Evolutionary conservation across 805 yeast species (phyloP).

Genomic region (Spathaspora gorwiae): DNA sequence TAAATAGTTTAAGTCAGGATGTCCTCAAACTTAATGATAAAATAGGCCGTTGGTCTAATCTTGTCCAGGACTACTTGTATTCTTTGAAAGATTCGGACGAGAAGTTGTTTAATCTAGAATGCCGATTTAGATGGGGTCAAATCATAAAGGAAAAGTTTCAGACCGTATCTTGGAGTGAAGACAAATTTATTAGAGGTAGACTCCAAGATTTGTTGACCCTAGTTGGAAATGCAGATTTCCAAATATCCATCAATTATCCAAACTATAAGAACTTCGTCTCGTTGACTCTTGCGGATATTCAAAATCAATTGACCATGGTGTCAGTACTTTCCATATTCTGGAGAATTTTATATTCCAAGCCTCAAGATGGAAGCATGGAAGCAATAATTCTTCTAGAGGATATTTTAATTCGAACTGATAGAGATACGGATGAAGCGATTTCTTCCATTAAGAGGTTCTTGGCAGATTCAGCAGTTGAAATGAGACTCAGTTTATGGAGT

Average conservation of each 20-base stretch:
- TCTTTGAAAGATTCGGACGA: background rate
- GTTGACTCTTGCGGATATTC: constrained; percentile 46
- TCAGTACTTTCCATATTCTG: constrained; percentile 66
- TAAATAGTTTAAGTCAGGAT: constrained; percentile 34
- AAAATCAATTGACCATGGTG: constrained; percentile 63
- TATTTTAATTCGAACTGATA: constrained; percentile 31
- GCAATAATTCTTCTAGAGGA: constrained; percentile 42
- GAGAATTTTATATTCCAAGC: constrained; percentile 37
- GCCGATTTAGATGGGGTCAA: constrained; percentile 34
- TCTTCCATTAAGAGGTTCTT: constrained; percentile 59
- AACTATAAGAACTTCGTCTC: constrained; percentile 61
- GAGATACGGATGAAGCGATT: constrained; percentile 15
- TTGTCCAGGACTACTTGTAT: constrained; percentile 25
- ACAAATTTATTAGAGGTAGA: constrained; percentile 20
- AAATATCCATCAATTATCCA: constrained; percentile 39
- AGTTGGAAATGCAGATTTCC: constrained; percentile 3
- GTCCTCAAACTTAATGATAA: constrained; percentile 38
- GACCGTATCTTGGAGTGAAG: constrained; percentile 27
- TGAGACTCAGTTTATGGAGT: constrained; percentile 73
- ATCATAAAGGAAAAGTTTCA: constrained; percentile 23
- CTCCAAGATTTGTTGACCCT: constrained; percentile 14
- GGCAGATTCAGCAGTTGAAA: constrained; percentile 55
- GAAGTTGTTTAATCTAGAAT: constrained; percentile 3
- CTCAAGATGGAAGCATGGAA: constrained; percentile 24
- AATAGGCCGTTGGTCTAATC: constrained; percentile 45